These are phyloP conservation scores for Aspergillus vadensis DNA, from an alignment of 2,329 filamentous ascomycete genomes.

Conservation along the genomic window DNA sequence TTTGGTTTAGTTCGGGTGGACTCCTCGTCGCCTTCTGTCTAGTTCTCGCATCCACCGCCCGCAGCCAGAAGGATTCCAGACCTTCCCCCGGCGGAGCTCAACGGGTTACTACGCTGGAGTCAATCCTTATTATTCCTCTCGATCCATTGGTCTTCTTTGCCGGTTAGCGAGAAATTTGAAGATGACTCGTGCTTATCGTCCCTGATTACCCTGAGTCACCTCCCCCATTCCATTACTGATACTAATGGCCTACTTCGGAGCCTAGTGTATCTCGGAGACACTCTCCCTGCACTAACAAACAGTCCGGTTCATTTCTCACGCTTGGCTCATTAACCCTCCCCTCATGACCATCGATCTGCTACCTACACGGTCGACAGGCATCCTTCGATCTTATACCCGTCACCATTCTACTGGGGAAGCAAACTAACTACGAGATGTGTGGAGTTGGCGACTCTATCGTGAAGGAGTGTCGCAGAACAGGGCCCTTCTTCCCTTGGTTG, in stretches of 20 bases:
- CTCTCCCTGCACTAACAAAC: background rate
- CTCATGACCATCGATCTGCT: background rate
- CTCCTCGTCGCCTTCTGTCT: background rate
- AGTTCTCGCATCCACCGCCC: background rate
- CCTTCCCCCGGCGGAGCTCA: background rate
- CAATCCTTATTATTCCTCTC: too few relatives aligned
- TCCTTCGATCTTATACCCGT: background rate
- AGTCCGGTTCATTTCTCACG: background rate
- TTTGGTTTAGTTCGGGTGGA: background rate
- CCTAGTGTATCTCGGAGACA: background rate
- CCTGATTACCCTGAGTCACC: background rate
- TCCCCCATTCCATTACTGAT: background rate
- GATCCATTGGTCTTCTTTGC: too few relatives aligned
- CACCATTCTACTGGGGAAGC: background rate
- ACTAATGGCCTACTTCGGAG: too few relatives aligned
- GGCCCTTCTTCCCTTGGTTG: background rate
- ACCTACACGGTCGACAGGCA: background rate
- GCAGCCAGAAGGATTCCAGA: slow-evolving; percentile 10
- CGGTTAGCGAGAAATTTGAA: too few relatives aligned
- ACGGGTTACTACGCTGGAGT: background rate
- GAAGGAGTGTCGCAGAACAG: slow-evolving; percentile 1
- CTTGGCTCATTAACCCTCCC: background rate
- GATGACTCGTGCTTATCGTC: background rate
- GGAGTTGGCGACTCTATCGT: too few relatives aligned
- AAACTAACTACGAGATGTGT: too few relatives aligned